A percentile compares a stretch with the other conserved stretches of the same genome.
Conservation (phyloP, 371 early-diverging fungal genomes). For the Phascolomyces articulosus region DNA sequence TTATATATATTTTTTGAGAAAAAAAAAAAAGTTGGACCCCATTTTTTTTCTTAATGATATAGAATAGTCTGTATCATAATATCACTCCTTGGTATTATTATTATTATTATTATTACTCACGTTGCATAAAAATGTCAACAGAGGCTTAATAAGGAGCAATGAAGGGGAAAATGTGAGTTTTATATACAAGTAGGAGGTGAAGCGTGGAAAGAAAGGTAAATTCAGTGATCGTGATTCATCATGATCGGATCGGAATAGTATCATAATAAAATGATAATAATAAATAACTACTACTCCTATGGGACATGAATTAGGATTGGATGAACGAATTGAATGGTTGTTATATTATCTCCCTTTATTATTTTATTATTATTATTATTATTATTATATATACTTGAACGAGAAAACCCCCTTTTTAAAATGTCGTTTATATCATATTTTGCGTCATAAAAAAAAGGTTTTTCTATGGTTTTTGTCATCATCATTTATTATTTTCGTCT, state of each 20-base stretch:
- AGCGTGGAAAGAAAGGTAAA: background rate
- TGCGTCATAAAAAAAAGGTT: background rate
- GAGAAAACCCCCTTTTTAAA: no score
- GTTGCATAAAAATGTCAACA: constrained; percentile 7
- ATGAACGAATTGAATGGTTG: no score
- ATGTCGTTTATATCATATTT: background rate
- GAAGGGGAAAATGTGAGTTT: no score
- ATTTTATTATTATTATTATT: no score
- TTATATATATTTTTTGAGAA: background rate
- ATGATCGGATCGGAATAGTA: constrained; percentile 6
- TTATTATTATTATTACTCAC: background rate
- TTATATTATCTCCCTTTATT: no score
- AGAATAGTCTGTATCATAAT: no score
- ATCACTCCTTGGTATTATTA: background rate
- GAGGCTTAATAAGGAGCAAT: background rate
- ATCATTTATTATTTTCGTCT: background rate
- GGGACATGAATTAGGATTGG: no score
- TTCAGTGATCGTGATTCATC: background rate
- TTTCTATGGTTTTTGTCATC: no score
- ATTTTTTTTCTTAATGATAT: background rate
- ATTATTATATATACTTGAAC: no score
- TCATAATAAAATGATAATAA: background rate
- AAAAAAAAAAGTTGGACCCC: background rate
- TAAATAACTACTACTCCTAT: background rate
- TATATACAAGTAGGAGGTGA: background rate